Conservation (phyloP, 345 rosid species). For the Rhodamnia rubescens region DNA sequence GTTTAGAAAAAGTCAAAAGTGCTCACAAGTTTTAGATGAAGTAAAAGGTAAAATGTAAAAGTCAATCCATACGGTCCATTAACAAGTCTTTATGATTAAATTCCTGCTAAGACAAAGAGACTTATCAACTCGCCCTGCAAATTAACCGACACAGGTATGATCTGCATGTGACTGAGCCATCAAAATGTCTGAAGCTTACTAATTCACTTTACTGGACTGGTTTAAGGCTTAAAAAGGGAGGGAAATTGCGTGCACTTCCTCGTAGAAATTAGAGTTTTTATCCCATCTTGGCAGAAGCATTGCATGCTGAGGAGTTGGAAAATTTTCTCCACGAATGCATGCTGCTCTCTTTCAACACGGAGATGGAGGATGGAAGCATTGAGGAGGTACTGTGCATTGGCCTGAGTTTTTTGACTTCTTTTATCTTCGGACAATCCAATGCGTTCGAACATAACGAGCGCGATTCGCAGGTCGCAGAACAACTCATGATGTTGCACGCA, state of each 20-base stretch:
- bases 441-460: neutral
- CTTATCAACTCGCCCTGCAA: neutral
- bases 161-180: neutral
- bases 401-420: neutral
- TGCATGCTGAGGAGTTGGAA: conserved; percentile 59
- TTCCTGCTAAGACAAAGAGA: neutral
- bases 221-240: neutral
- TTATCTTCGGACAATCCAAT: neutral
- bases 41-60: too few species aligned
- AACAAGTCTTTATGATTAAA: neutral
- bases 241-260: neutral
- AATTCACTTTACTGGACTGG: neutral
- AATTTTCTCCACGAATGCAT: conserved; percentile 58
- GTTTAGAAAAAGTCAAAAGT: too few species aligned
- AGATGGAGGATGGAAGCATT: conserved; percentile 87
- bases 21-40: too few species aligned
- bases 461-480: conserved; percentile 34
- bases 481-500: conserved; percentile 36
- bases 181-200: neutral
- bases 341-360: conserved; percentile 70
- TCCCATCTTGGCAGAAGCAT: conserved; percentile 12
- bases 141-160: neutral
- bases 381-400: conserved; percentile 35
- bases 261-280: neutral
- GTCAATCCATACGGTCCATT: neutral